phyloP scores from a whole-genome alignment of 2,329 filamentous ascomycete species.

The Plectosphaerella sp. region DNA sequence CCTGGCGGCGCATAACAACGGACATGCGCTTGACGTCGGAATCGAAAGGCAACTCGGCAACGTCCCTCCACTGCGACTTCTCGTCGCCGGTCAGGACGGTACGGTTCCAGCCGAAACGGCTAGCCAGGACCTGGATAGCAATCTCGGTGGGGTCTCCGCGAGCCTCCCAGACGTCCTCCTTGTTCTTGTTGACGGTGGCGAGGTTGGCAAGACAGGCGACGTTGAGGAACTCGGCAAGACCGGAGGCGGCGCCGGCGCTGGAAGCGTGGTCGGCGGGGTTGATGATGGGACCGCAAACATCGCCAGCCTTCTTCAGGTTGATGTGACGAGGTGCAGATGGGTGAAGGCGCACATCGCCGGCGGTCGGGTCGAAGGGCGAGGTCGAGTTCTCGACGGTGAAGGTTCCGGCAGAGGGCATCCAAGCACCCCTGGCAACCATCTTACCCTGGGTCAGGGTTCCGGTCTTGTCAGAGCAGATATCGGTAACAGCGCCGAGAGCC shows the following conservation, averaged over 20 bases:
- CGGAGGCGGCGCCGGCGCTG: slow-evolving; percentile 20
- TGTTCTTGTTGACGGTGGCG: slow-evolving; percentile 44
- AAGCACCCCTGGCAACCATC: slow-evolving; percentile 9
- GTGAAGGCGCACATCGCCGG: slow-evolving; percentile 32
- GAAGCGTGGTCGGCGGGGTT: slow-evolving; percentile 11
- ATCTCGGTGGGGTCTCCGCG: slow-evolving; percentile 62
- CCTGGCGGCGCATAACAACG: slow-evolving; percentile 8
- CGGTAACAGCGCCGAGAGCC: slow-evolving; percentile 37
- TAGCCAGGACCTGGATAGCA: slow-evolving; percentile 62
- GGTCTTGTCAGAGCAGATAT: slow-evolving; percentile 30
- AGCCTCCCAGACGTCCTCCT: slow-evolving; percentile 42
- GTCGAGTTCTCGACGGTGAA: slow-evolving; percentile 24
- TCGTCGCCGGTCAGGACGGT: slow-evolving; percentile 33
- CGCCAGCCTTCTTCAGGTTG: slow-evolving; percentile 6
- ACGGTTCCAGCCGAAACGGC: slow-evolving; percentile 54
- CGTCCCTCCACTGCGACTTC: slow-evolving; percentile 41
- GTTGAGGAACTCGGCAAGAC: slow-evolving; percentile 45
- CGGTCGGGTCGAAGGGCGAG: slow-evolving; percentile 44
- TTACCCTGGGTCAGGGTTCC: slow-evolving; percentile 11
- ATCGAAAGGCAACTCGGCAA: slow-evolving; percentile 39
- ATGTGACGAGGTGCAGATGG: slow-evolving; percentile 5
- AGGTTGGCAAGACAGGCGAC: slow-evolving; percentile 56
- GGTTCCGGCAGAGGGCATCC: slow-evolving; percentile 13
- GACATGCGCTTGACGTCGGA: slow-evolving; percentile 13
- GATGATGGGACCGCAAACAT: slow-evolving; percentile 6